A percentile compares a stretch with the other conserved stretches of the same genome.
Evolutionary conservation across 2,329 filamentous ascomycete genomes (phyloP).

Genomic region (Alternaria dauci): DNA sequence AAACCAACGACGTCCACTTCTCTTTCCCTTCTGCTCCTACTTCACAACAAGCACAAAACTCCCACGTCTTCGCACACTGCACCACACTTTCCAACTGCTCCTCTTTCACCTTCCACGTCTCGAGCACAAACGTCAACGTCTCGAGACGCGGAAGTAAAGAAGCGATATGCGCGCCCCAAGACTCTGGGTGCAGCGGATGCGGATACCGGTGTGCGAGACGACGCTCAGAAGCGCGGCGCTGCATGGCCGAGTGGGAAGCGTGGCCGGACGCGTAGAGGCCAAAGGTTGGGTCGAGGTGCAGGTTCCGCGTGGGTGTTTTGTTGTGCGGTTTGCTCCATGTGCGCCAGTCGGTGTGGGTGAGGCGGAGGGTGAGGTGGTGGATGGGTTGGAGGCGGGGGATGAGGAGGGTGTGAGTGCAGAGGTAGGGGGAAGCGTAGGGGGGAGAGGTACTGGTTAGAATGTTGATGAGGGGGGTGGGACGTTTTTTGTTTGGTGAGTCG

Average conservation of each 20-base stretch:
- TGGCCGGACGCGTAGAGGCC: slow-evolving; percentile 5
- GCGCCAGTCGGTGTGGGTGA: slow-evolving; percentile 26
- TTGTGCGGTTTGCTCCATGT: slow-evolving; percentile 21
- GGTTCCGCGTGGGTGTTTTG: not conserved
- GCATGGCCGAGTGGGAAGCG: slow-evolving; percentile 26
- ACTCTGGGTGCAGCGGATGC: not conserved
- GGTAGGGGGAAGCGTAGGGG: not conserved
- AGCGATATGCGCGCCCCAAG: slow-evolving; percentile 26
- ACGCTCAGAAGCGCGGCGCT: slow-evolving; percentile 23
- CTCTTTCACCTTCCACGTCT: slow-evolving; percentile 38
- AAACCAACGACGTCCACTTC: slow-evolving; percentile 27
- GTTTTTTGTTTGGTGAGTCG: too few species aligned
- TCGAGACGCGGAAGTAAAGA: slow-evolving; percentile 28
- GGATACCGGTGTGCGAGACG: slow-evolving; percentile 26
- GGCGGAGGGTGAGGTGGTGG: slow-evolving; percentile 27
- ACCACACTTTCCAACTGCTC: slow-evolving; percentile 35
- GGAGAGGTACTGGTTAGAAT: not conserved
- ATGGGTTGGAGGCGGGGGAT: slow-evolving; percentile 16
- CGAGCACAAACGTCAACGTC: slow-evolving; percentile 32
- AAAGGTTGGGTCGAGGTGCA: slow-evolving; percentile 34
- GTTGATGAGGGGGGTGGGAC: not conserved
- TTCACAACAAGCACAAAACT: slow-evolving; percentile 16
- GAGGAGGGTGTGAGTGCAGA: not conserved
- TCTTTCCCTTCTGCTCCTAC: not conserved
- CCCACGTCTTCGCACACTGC: slow-evolving; percentile 42